phyloP scores from a whole-genome alignment of 2,329 filamentous ascomycete genomes.

The Madurella mycetomatis region DNA sequence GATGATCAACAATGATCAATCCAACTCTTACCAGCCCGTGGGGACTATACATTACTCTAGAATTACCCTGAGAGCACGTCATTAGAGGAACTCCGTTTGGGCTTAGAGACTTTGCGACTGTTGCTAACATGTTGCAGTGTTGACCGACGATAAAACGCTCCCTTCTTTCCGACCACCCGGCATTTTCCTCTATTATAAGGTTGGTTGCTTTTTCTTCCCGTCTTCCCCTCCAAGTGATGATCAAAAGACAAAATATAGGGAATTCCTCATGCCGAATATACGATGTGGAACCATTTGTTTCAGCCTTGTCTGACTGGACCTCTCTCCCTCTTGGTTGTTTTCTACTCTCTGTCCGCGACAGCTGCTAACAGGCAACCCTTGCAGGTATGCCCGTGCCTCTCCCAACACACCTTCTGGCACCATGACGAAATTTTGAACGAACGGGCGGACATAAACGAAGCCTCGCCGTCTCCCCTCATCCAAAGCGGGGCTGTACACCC shows the following conservation, averaged over 20 bases:
- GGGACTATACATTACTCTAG: conserved; percentile 49
- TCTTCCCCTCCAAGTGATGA: conserved; percentile 49
- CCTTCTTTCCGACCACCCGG: background rate
- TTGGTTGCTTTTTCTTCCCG: conserved; percentile 32
- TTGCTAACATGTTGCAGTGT: conserved; percentile 23
- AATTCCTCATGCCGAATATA: conserved; percentile 66
- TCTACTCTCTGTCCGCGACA: conserved; percentile 16
- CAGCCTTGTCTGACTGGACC: conserved; percentile 64
- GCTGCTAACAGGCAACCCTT: conserved; percentile 35
- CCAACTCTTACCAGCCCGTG: conserved; percentile 58
- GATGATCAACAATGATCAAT: conserved; percentile 55
- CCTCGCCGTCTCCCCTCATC: conserved; percentile 40
- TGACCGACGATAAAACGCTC: conserved; percentile 6
- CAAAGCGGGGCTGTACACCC: conserved; percentile 60
- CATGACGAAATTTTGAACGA: conserved; percentile 65
- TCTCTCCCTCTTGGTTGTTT: conserved; percentile 23
- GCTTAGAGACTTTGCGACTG: conserved; percentile 1
- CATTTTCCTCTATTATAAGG: conserved; percentile 40
- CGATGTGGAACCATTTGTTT: conserved; percentile 61
- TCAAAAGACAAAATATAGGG: conserved; percentile 54
- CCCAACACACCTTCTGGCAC: conserved; percentile 26
- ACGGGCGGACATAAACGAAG: conserved; percentile 66
- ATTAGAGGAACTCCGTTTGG: conserved; percentile 16
- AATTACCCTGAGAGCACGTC: conserved; percentile 53
- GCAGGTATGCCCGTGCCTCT: conserved; percentile 40